Percentiles rank a stretch among this genome's conserved stretches.
phyloP scores from a whole-genome alignment of 1,284 basidiomycete species.

The Ceratobasidium sp. region DNA sequence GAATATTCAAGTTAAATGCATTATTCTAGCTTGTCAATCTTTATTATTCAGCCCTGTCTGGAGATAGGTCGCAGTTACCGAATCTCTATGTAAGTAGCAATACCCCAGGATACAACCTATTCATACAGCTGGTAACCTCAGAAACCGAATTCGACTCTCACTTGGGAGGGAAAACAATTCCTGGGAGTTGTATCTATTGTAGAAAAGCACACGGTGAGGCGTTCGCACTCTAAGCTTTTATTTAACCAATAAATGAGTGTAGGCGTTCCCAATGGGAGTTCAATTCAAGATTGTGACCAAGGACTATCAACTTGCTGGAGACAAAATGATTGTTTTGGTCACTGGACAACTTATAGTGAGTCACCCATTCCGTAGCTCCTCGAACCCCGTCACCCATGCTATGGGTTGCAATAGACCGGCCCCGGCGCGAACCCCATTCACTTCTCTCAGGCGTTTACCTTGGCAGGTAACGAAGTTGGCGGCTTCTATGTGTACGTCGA shows the following conservation, averaged over 20 bases:
- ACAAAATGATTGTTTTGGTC: conserved; percentile 82
- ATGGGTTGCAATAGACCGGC: conserved; percentile 67
- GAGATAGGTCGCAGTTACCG: conserved; percentile 60
- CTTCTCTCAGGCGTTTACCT: conserved; percentile 91
- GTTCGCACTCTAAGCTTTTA: background rate
- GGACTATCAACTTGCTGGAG: conserved; percentile 81
- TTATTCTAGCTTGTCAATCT: conserved; percentile 67
- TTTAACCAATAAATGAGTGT: conserved; percentile 37
- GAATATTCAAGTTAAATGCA: too few species aligned
- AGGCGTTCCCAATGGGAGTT: conserved; percentile 78
- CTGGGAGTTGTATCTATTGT: conserved; percentile 67
- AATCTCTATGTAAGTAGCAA: conserved; percentile 72
- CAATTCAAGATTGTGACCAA: conserved; percentile 79
- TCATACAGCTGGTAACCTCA: conserved; percentile 50
- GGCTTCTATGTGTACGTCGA: conserved; percentile 83
- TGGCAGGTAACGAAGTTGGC: conserved; percentile 70
- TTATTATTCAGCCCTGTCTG: conserved; percentile 77
- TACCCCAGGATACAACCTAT: background rate
- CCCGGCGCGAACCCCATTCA: conserved; percentile 77
- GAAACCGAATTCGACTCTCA: conserved; percentile 86
- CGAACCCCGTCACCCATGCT: conserved; percentile 10
- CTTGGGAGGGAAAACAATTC: conserved; percentile 76
- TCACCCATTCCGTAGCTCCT: conserved; percentile 38
- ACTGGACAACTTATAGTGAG: conserved; percentile 81
- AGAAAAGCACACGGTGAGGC: conserved; percentile 78